Percentiles rank a stretch among this genome's conserved stretches.
These are phyloP conservation scores for Backusella tuberculispora DNA, from an alignment of 192 early-diverging fungal species.

Conservation along the genomic window DNA sequence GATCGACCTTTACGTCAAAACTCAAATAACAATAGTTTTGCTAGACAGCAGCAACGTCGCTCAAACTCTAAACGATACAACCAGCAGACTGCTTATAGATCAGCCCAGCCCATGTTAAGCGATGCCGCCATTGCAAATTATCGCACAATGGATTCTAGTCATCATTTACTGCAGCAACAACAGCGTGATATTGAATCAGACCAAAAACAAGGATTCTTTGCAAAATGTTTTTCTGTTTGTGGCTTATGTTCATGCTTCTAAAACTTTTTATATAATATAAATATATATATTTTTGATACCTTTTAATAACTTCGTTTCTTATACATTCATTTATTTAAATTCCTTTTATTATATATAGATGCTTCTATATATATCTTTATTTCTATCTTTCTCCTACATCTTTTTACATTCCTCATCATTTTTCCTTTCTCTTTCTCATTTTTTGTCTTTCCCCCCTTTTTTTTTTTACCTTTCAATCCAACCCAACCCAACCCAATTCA, in stretches of 20 bases:
- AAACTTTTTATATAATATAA: slow-evolving; percentile 1
- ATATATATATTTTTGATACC: slow-evolving; percentile 15
- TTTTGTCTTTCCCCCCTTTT: neutral
- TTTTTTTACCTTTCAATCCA: neutral
- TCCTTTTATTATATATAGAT: neutral
- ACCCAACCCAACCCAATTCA: too few relatives aligned
- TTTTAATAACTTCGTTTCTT: slow-evolving; percentile 11
- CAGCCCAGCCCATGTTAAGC: slow-evolving; percentile 18
- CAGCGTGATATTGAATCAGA: slow-evolving; percentile 7
- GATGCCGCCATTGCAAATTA: slow-evolving; percentile 15
- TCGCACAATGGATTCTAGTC: slow-evolving; percentile 20
- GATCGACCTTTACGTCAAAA: slow-evolving; percentile 1
- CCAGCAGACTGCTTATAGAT: slow-evolving; percentile 18
- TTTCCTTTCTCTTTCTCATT: neutral
- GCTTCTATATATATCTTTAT: too few relatives aligned
- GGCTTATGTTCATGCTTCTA: slow-evolving; percentile 24
- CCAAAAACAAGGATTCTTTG: slow-evolving; percentile 17
- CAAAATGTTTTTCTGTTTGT: slow-evolving; percentile 12
- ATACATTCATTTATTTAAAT: slow-evolving; percentile 6
- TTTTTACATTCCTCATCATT: neutral
- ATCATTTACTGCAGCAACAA: slow-evolving; percentile 15
- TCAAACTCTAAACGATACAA: slow-evolving; percentile 6
- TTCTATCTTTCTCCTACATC: neutral
- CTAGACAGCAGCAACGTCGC: neutral
- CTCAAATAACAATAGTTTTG: neutral